Base-by-base conservation (phyloP, 2,329 filamentous ascomycete species). In the Bipolaris victoriae region DNA sequence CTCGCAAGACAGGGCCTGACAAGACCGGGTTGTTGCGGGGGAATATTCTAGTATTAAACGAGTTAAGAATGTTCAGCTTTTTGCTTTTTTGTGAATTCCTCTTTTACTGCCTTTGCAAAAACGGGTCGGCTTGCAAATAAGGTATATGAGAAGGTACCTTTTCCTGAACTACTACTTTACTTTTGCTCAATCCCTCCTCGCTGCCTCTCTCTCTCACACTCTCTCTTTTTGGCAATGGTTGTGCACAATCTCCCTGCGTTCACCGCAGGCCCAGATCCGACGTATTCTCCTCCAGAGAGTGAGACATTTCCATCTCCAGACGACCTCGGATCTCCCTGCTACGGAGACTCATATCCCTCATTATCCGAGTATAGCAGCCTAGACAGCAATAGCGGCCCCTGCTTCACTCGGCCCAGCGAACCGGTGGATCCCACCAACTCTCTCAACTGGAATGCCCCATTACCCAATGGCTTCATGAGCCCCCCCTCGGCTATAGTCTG, bases 281-380 rank as follows among this genome's bases (percentile, higher is more conserved):
- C 46, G 16, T 57, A 57, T 24, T 57, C 55, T 37, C 55, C 55
- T 39, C 55, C 55, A 15, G 53, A 49, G 39, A 57, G 55, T 45
- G 55, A 57, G 3, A 29, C 31, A 6, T 57, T 57, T 26, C 50
- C 55, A n/a, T 57, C 50, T 11, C 44, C 55, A 1, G 55, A 54
- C 33, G 35, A 52, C n/a, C 22, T 57, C 26, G 55, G 54, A 46
- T 15, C 45, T n/a, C 40, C 52, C 40, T 50, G 52, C 20, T 54
- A 47, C 18, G 50, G 47, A 35, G 40, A 43, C 20, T 49, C 55
- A 2, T 57, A 57, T 40, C 16, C 50, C 15, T 26, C 45, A 5
- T 40, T 54, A 13, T 49, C 55, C 7, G 55, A 54, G 15, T 43
- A 43, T 22, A 36, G 7, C 35, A 43, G 26, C 39, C 43, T 40